Conservation (phyloP, 768 basidiomycete genomes). For the Butyriboletus loyo region DNA sequence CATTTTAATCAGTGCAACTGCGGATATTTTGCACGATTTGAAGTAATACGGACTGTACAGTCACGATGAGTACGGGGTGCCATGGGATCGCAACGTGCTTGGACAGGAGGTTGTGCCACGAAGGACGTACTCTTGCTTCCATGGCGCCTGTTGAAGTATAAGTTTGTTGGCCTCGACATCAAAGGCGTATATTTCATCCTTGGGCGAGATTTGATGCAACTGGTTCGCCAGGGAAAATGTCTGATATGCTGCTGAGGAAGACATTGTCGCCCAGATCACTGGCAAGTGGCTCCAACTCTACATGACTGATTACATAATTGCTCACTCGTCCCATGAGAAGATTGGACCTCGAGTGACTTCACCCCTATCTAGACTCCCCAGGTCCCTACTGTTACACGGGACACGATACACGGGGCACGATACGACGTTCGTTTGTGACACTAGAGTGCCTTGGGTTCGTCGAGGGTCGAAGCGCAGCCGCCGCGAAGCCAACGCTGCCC, state of each 20-base stretch:
- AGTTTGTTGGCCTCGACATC: slow-evolving; percentile 65
- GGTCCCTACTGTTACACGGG: too few relatives aligned
- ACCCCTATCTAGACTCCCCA: too few relatives aligned
- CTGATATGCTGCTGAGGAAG: slow-evolving; percentile 62
- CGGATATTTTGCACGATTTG: slow-evolving; percentile 92
- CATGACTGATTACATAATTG: neutral
- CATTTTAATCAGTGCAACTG: slow-evolving; percentile 95
- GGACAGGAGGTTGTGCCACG: slow-evolving; percentile 1
- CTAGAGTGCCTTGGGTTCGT: too few relatives aligned
- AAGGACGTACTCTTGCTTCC: slow-evolving; percentile 76
- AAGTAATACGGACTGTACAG: slow-evolving; percentile 68
- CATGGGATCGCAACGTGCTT: neutral
- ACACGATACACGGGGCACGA: too few relatives aligned
- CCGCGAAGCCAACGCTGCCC: too few relatives aligned
- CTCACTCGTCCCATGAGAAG: too few relatives aligned
- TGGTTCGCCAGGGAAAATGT: slow-evolving; percentile 73
- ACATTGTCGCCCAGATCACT: slow-evolving; percentile 17
- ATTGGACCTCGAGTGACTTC: too few relatives aligned
- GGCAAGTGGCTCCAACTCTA: neutral
- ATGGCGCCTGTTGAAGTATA: slow-evolving; percentile 70
- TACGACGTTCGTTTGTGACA: too few relatives aligned
- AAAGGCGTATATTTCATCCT: slow-evolving; percentile 79
- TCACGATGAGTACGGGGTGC: neutral
- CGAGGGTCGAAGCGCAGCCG: too few relatives aligned
- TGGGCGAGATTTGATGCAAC: slow-evolving; percentile 62